Evolutionary conservation across 2,329 filamentous ascomycete genomes (phyloP).

Genomic region (Xylaria sp.): DNA sequence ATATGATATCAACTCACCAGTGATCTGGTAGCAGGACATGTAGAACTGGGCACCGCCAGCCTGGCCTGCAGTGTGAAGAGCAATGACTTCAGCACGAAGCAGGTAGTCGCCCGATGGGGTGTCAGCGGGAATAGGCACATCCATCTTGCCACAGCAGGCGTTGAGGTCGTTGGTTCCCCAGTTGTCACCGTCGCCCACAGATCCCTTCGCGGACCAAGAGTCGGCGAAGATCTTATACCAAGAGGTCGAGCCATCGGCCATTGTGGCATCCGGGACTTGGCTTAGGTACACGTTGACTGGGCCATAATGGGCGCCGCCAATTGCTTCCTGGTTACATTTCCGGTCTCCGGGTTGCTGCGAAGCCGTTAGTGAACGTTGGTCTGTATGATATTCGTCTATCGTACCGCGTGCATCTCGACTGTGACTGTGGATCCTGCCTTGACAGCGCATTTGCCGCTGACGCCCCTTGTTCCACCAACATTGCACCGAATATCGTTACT

Average conservation of each 20-base stretch:
- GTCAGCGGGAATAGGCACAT: slow-evolving; percentile 55
- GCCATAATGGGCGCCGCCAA: slow-evolving; percentile 65
- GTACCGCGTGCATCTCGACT: slow-evolving; percentile 49
- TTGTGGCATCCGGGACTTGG: slow-evolving; percentile 59
- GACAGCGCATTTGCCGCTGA: slow-evolving; percentile 58
- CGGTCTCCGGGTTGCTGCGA: slow-evolving; percentile 58
- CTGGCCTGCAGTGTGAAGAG: slow-evolving; percentile 54
- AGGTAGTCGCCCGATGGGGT: slow-evolving; percentile 57
- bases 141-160: slow-evolving; percentile 55
- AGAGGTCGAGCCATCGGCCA: slow-evolving; percentile 54
- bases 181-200: slow-evolving; percentile 56
- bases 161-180: slow-evolving; percentile 58
- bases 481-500: slow-evolving; percentile 58
- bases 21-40: slow-evolving; percentile 50
- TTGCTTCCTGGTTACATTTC: slow-evolving; percentile 58
- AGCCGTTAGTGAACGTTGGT: slow-evolving; percentile 13
- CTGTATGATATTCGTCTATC: background rate
- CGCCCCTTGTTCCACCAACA: slow-evolving; percentile 49
- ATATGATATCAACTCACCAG: slow-evolving; percentile 24
- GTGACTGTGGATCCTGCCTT: slow-evolving; percentile 48
- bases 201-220: slow-evolving; percentile 54
- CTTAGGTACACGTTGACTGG: slow-evolving; percentile 64
- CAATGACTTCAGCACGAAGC: slow-evolving; percentile 57
- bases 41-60: slow-evolving; percentile 49
- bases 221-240: slow-evolving; percentile 67